Evolutionary conservation across 1,284 basidiomycete genomes (phyloP).

Genomic region (Paramarasmius palmivorus): DNA sequence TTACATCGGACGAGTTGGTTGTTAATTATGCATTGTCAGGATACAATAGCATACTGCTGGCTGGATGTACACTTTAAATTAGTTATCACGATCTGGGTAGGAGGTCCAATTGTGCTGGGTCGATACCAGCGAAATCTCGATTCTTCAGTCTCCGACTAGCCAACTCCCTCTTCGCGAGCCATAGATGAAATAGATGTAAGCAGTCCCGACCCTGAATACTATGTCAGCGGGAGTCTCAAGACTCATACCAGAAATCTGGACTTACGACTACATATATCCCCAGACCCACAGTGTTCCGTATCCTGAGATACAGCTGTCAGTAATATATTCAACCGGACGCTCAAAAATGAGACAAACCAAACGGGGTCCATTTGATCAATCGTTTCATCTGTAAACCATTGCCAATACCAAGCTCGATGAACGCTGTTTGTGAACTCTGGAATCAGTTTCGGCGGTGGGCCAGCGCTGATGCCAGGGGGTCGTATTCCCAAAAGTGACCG

Average conservation of each 20-base stretch:
- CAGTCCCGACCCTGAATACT: slow-evolving; percentile 10
- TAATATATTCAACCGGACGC: too few relatives aligned
- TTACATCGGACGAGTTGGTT: too few relatives aligned
- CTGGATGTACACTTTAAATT: not conserved
- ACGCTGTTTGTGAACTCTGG: slow-evolving; percentile 6
- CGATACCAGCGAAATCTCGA: slow-evolving; percentile 13
- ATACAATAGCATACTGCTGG: too few relatives aligned
- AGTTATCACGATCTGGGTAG: not conserved
- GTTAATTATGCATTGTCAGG: too few relatives aligned
- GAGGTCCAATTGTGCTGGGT: slow-evolving; percentile 11
- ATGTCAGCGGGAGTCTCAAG: not conserved
- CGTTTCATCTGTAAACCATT: slow-evolving; percentile 11
- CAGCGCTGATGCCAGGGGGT: not conserved
- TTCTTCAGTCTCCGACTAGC: slow-evolving; percentile 14
- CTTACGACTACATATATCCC: slow-evolving; percentile 13
- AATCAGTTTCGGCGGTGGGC: slow-evolving; percentile 9
- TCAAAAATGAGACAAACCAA: slow-evolving; percentile 11
- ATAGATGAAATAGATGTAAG: slow-evolving; percentile 14
- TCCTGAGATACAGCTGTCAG: slow-evolving; percentile 8
- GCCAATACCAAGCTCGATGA: slow-evolving; percentile 13
- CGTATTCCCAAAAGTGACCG: slow-evolving; percentile 9
- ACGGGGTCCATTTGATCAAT: slow-evolving; percentile 13
- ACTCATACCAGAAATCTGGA: too few relatives aligned
- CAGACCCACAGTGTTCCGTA: slow-evolving; percentile 14
- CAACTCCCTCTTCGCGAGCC: slow-evolving; percentile 14